These are phyloP conservation scores for Trypanosoma avium DNA, from an alignment of 208 protist genomes.

Conservation along the genomic window DNA sequence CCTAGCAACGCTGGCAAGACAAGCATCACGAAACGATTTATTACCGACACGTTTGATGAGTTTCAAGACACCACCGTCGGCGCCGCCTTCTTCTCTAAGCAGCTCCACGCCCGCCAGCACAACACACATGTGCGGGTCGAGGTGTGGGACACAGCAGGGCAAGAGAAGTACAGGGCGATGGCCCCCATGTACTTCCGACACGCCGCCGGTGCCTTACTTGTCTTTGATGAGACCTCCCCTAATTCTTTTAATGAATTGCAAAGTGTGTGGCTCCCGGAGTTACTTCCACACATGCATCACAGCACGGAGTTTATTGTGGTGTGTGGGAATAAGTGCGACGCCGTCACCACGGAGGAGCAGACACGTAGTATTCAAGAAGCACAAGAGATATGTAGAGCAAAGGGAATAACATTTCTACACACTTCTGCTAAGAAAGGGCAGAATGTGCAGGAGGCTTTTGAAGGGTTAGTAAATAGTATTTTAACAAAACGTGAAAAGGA, in stretches of 20 bases:
- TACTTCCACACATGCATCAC: conserved; percentile 16
- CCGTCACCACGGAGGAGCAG: background rate
- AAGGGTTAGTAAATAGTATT: conserved; percentile 11
- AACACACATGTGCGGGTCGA: conserved; percentile 6
- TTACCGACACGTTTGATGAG: conserved; percentile 13
- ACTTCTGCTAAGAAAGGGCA: conserved; percentile 22
- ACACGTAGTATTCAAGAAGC: background rate
- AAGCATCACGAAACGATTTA: conserved; percentile 19
- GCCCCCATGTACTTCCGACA: conserved; percentile 47
- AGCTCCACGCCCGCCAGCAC: conserved; percentile 8
- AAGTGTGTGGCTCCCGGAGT: conserved; percentile 14
- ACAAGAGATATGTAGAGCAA: conserved; percentile 2
- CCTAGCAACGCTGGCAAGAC: conserved; percentile 23
- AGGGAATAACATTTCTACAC: conserved; percentile 15
- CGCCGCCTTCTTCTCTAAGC: conserved; percentile 18
- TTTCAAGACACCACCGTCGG: conserved; percentile 19
- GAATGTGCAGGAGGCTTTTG: conserved; percentile 11
- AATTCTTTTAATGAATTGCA: conserved; percentile 22
- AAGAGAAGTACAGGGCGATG: conserved; percentile 47
- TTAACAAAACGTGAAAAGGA: conserved; percentile 11
- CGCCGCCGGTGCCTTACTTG: conserved; percentile 36
- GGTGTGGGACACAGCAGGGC: conserved; percentile 47
- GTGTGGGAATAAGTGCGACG: conserved; percentile 22
- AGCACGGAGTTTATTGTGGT: conserved; percentile 11
- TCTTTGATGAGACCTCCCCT: conserved; percentile 40